Conservation (phyloP, 805 yeast species). For the Cyberlindnera nakhonratchasimensis region DNA sequence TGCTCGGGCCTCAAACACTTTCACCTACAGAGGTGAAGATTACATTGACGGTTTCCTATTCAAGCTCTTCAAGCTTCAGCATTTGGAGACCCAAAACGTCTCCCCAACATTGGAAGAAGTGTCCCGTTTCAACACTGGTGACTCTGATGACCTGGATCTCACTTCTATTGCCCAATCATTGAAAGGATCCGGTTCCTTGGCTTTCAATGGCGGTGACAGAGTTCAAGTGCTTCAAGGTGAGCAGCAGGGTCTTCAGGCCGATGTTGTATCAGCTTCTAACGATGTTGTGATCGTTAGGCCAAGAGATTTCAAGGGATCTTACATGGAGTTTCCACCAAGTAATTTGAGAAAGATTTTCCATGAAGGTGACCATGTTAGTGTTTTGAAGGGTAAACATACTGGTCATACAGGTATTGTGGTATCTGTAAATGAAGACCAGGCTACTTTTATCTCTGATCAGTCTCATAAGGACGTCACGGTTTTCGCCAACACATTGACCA, state of each 20-base stretch:
- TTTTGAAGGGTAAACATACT: constrained; percentile 82
- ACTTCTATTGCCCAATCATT: constrained; percentile 84
- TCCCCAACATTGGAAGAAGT: constrained; percentile 87
- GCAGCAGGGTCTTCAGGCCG: constrained; percentile 85
- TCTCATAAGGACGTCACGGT: constrained; percentile 86
- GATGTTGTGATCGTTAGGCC: constrained; percentile 53
- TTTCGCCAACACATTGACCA: constrained; percentile 85
- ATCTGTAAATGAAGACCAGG: constrained; percentile 75
- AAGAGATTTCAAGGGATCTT: constrained; percentile 43
- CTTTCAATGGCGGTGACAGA: constrained; percentile 89
- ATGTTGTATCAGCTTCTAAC: constrained; percentile 63
- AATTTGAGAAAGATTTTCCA: constrained; percentile 81
- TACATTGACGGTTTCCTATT: constrained; percentile 83
- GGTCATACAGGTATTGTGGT: constrained; percentile 96
- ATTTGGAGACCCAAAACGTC: constrained; percentile 74
- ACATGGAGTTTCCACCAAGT: constrained; percentile 76
- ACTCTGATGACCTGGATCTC: constrained; percentile 78
- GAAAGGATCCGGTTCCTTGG: constrained; percentile 54
- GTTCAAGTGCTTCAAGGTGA: constrained; percentile 93
- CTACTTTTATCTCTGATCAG: constrained; percentile 85
- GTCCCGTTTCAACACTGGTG: constrained; percentile 71
- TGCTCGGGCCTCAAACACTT: constrained; percentile 62
- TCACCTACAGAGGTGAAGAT: constrained; percentile 80
- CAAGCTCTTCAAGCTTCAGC: constrained; percentile 83
- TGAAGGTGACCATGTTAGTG: constrained; percentile 94